Base-by-base conservation (phyloP, 495 filamentous ascomycete species). In the Pyronema omphalodes region DNA sequence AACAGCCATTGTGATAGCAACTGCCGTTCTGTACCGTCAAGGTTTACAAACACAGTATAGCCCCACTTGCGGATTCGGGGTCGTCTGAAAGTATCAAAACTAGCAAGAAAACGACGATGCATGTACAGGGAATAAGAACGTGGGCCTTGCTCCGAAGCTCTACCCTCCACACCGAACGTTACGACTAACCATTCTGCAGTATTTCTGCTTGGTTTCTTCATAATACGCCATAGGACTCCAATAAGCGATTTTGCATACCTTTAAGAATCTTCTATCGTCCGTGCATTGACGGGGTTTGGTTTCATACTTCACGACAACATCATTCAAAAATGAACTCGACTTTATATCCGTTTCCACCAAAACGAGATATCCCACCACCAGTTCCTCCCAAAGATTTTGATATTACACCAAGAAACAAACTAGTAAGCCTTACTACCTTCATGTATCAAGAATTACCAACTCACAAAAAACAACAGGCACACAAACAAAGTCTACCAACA, bases 271-370 rank as follows among this genome's bases (percentile, higher is more conserved):
- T 5, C 23, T 29, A 29, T 5, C 23, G 23, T 29, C 23, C 23
- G 23, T 29, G 23, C 23, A 29, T 29, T 29, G 23, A 29, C 23
- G 23, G 23, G 23, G 23, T 29, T 29, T 29, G 23, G 23, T 29
- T 29, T 29, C 23, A 29, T 29, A 29, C 23, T 29, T 29, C 23
- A 29, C 23, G 5, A 29, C 23, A 29, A 29, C 23, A 29, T 29
- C 23, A 5, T 29, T 29, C 23, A 29, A 29, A 29, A 47, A 47
- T 23, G 23, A 50, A 11, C 39, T 63, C 63, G 61, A 63, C 53
- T 44, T 39, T 59, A 41, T 63, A 51, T 34, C 57, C 57, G 43
- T 63, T 63, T 23, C 60, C 61, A 46, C 45, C 51, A 43, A 60
- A 53, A 34, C 37, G 43, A 12, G 60, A 55, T 47, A 37, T 44